These are phyloP conservation scores for Grigorovia transvaalensis DNA, from an alignment of 805 yeast genomes.

Conservation along the genomic window DNA sequence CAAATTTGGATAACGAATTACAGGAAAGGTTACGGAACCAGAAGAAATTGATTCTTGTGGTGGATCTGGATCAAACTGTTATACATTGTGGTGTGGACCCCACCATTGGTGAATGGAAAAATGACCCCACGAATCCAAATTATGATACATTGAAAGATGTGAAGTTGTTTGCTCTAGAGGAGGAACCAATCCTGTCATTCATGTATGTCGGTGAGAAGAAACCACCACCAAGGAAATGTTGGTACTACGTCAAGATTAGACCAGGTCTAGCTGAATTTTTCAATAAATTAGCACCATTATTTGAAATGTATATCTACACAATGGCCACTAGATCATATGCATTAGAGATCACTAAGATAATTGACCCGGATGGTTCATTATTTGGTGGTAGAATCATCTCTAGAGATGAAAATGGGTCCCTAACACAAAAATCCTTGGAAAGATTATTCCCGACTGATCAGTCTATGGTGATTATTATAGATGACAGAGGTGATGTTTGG, in stretches of 20 bases:
- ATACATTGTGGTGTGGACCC: constrained; percentile 98
- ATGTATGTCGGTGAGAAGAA: constrained; percentile 44
- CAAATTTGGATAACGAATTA: constrained; percentile 61
- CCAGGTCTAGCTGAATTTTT: constrained; percentile 79
- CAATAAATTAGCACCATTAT: constrained; percentile 47
- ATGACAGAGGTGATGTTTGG: constrained; percentile 98
- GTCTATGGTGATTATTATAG: constrained; percentile 91
- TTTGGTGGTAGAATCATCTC: constrained; percentile 89
- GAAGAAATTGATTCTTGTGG: constrained; percentile 75
- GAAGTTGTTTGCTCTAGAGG: constrained; percentile 63
- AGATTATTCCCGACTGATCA: constrained; percentile 92
- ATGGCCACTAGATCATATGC: constrained; percentile 98
- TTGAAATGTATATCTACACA: constrained; percentile 90
- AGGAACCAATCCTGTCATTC: constrained; percentile 51
- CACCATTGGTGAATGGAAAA: constrained; percentile 92
- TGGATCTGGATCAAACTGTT: constrained; percentile 93
- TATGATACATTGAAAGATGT: constrained; percentile 80
- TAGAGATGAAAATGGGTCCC: constrained; percentile 88
- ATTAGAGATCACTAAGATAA: constrained; percentile 72
- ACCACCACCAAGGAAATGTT: constrained; percentile 51
- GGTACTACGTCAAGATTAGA: constrained; percentile 87
- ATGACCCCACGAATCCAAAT: constrained; percentile 75
- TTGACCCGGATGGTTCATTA: constrained; percentile 78
- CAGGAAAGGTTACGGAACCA: constrained; percentile 50
- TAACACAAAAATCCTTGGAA: constrained; percentile 79